These are phyloP conservation scores for Leersia perrieri DNA, from an alignment of 176 grass and related monocot genomes.

Conservation along the genomic window DNA sequence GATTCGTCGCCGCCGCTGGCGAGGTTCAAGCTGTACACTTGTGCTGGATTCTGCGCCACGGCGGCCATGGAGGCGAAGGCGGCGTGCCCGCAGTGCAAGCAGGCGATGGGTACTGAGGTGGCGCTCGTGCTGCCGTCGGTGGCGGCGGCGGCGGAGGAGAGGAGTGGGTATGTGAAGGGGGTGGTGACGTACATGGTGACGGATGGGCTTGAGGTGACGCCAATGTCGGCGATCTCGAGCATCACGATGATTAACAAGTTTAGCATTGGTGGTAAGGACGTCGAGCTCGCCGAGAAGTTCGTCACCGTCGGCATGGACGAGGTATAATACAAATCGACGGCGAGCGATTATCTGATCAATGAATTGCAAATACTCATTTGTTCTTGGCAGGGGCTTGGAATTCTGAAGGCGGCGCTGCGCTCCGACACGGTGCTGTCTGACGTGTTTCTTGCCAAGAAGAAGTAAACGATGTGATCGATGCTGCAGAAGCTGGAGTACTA, in stretches of 20 bases:
- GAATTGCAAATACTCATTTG: too few species aligned
- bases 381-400: neutral
- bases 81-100: slow-evolving; percentile 36
- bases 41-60: slow-evolving; percentile 15
- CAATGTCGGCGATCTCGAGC: slow-evolving; percentile 62
- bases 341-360: too few species aligned
- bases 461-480: neutral
- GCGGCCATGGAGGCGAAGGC: slow-evolving; percentile 3
- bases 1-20: too few species aligned
- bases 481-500: too few species aligned
- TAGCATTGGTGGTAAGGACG: neutral
- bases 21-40: slow-evolving; percentile 35
- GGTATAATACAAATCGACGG: neutral
- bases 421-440: slow-evolving; percentile 43
- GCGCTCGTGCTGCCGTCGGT: slow-evolving; percentile 9
- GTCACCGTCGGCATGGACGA: slow-evolving; percentile 34
- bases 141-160: neutral
- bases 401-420: slow-evolving; percentile 44
- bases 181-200: slow-evolving; percentile 52
- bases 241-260: slow-evolving; percentile 49
- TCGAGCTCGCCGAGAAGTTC: slow-evolving; percentile 51
- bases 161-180: slow-evolving; percentile 46
- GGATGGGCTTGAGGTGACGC: slow-evolving; percentile 44
- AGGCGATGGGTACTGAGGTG: slow-evolving; percentile 7
- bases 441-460: slow-evolving; percentile 39